Conservation (phyloP, 2,329 filamentous ascomycete genomes). For the Nemania sp. region DNA sequence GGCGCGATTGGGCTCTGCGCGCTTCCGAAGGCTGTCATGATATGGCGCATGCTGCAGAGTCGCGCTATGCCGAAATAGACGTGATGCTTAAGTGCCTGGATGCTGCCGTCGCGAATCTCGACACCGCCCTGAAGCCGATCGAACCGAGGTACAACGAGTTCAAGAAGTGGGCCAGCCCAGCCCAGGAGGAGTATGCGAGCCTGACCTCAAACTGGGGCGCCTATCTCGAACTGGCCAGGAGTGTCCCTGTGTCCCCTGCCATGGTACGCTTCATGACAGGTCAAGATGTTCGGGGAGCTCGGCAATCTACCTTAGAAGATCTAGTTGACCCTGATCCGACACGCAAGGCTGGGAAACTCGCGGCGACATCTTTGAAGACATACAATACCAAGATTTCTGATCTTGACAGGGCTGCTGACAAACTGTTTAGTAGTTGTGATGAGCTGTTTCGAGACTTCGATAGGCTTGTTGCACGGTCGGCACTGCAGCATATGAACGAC, state of each 20-base stretch:
- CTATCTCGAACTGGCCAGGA: constrained; percentile 66
- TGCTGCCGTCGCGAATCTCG: constrained; percentile 83
- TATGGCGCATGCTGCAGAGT: constrained; percentile 64
- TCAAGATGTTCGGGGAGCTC: constrained; percentile 47
- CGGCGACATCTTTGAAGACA: constrained; percentile 59
- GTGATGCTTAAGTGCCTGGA: constrained; percentile 79
- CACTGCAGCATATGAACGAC: constrained; percentile 63
- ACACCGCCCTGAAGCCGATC: constrained; percentile 71
- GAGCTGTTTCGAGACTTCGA: constrained; percentile 66
- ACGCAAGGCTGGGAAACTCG: constrained; percentile 70
- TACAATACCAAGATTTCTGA: constrained; percentile 64
- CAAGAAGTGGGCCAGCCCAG: constrained; percentile 69
- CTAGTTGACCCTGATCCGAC: constrained; percentile 76
- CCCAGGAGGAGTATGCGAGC: constrained; percentile 68
- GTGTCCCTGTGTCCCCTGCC: constrained; percentile 64
- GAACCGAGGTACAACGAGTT: constrained; percentile 73
- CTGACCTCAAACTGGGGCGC: constrained; percentile 69
- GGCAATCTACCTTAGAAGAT: constrained; percentile 67
- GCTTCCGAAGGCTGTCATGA: constrained; percentile 69
- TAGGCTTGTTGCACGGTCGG: constrained; percentile 57
- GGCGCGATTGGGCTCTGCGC: constrained; percentile 76
- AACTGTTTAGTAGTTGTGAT: constrained; percentile 65
- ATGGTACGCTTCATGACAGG: constrained; percentile 70
- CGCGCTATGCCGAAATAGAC: constrained; percentile 72
- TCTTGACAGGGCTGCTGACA: constrained; percentile 61